Evolutionary conservation across 768 basidiomycete genomes (phyloP).

Genomic region (Xerocomellus dryophilus): DNA sequence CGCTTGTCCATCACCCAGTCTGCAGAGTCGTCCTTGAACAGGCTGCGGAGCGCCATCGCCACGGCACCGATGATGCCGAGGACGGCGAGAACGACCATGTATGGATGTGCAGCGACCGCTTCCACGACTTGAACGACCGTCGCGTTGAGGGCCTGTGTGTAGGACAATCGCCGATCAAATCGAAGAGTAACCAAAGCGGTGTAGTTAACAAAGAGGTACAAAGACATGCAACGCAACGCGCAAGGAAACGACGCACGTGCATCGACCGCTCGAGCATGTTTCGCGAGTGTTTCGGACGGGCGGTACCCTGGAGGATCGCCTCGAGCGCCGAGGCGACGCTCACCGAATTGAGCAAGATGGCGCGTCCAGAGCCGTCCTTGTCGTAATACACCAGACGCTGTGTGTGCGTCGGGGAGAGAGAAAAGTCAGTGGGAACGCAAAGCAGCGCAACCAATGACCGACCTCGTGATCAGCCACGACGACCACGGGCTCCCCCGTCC

Average conservation of each 20-base stretch:
- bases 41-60: constrained; percentile 11
- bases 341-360: constrained; percentile 52
- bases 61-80: constrained; percentile 6
- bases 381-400: constrained; percentile 79
- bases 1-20: constrained; percentile 17
- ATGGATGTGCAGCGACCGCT: constrained; percentile 20
- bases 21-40: constrained; percentile 15
- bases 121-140: constrained; percentile 8
- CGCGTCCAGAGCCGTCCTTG: constrained; percentile 50
- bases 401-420: background rate
- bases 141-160: constrained; percentile 16
- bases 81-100: constrained; percentile 10
- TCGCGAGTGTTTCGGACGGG: constrained; percentile 62
- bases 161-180: too few relatives aligned
- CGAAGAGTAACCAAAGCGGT: too few relatives aligned
- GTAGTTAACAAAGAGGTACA: too few relatives aligned
- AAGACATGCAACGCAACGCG: too few relatives aligned
- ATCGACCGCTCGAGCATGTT: constrained; percentile 65
- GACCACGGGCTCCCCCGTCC: constrained; percentile 35
- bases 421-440: too few relatives aligned
- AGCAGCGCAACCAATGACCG: background rate
- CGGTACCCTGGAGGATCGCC: constrained; percentile 50
- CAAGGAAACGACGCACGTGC: constrained; percentile 42
- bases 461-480: constrained; percentile 76
- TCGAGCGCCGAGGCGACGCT: constrained; percentile 71